Evolutionary conservation across 2,329 filamentous ascomycete species (phyloP).

Genomic region (Dothideomycetidae sp.): DNA sequence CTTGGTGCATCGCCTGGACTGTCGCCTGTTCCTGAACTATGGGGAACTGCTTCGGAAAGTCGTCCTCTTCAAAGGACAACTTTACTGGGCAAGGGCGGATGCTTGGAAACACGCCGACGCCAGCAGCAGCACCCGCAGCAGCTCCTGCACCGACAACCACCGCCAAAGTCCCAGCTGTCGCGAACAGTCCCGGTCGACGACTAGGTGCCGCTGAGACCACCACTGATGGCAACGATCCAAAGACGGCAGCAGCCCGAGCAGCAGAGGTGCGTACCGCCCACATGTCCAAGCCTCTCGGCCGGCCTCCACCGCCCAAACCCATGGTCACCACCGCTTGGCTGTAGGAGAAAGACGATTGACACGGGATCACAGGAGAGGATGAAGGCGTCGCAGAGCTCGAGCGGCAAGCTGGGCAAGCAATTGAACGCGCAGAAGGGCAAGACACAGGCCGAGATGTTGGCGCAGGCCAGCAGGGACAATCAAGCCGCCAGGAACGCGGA

Average conservation of each 20-base stretch:
- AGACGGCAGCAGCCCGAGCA: constrained; percentile 60
- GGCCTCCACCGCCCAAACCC: not conserved
- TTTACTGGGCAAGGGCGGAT: constrained; percentile 61
- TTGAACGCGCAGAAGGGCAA: constrained; percentile 63
- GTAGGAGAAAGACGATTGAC: constrained; percentile 8
- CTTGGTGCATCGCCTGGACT: not conserved
- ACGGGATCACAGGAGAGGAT: constrained; percentile 46
- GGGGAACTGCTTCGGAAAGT: constrained; percentile 76
- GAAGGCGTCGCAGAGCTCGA: constrained; percentile 38
- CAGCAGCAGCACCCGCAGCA: constrained; percentile 28
- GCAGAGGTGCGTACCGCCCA: constrained; percentile 54
- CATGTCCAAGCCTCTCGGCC: not conserved
- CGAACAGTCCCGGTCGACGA: constrained; percentile 38
- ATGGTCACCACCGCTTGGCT: constrained; percentile 14
- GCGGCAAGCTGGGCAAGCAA: constrained; percentile 56
- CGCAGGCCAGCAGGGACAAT: constrained; percentile 53
- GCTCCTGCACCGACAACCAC: constrained; percentile 26
- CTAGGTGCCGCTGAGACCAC: constrained; percentile 36
- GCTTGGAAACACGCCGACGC: constrained; percentile 43
- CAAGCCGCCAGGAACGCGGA: constrained; percentile 54
- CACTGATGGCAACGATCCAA: constrained; percentile 41
- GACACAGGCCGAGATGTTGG: constrained; percentile 53
- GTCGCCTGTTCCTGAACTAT: constrained; percentile 32
- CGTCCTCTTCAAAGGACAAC: constrained; percentile 34
- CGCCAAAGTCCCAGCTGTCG: constrained; percentile 12